Evolutionary conservation across 2,329 filamentous ascomycete species (phyloP), one percentile per base, ranked within the genome.

Genomic region (Pseudocercospora musae): DNA sequence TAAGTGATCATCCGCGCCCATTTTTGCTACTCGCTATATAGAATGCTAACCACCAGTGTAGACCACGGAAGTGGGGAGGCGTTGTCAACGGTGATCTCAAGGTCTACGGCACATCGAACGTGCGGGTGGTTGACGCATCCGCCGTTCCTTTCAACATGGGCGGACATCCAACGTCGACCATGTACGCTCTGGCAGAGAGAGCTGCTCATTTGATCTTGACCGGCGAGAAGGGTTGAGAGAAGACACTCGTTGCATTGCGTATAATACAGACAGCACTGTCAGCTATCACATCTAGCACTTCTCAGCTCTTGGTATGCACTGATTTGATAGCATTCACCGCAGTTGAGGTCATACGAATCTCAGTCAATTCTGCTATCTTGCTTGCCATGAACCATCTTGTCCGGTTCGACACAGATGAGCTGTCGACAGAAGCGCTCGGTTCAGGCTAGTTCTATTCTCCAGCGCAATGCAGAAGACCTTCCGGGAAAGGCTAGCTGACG

Each of bases 111-210:
- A 63, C 66, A 0, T 29, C 60, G 6, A 69, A 66, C 33, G 58
- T 73, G 44, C 57, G 72, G 10, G 64, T 73, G 15, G 62, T 72
- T 18, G 71, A 74, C 60, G 71, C 72, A 5, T 68, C 63, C 48
- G 66, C 67, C 25, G 61, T 72, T 9, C 71, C 71, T 4, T 59
- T 72, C 27, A 50, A 55, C n/a, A 25, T 63, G 21, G 58, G 58
- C 44, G 62, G 58, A 5, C 62, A 64, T 40, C 62, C 62, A 15
- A 58, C 58, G 1, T 65, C 62, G 9, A 62, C 65, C 13, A 63
- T 73, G 3, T 73, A 73, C 62, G 70, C 68, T 15, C 54, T 73
- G 18, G 71, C 71, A 5, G 72, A 74, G 57, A 67, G 67, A 37
- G 68, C 64, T 21, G 69, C 69, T 25, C 68, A 71, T 42, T 60